phyloP scores from a whole-genome alignment of 768 basidiomycete genomes.

The Phylloporus scabripes region DNA sequence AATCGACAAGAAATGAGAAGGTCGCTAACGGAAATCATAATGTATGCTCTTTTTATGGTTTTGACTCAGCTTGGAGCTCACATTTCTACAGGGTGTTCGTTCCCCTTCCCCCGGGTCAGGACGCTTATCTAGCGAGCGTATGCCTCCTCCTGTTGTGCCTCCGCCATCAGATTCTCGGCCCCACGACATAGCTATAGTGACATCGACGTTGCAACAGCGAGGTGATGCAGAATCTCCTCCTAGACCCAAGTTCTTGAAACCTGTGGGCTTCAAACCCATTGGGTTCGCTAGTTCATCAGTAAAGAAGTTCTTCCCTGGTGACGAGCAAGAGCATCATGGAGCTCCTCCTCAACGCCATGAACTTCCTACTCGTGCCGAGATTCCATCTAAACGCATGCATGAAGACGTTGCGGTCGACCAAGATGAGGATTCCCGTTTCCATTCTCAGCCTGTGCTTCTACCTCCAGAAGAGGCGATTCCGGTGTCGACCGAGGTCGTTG shows the following conservation, averaged over 20 bases:
- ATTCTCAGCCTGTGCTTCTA: not conserved
- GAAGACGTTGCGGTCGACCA: conserved; percentile 19
- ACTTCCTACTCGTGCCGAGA: conserved; percentile 16
- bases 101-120: conserved; percentile 19
- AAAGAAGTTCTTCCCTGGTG: conserved; percentile 77
- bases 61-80: conserved; percentile 6
- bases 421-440: conserved; percentile 13
- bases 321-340: conserved; percentile 55
- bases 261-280: conserved; percentile 64
- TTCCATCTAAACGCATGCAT: conserved; percentile 26
- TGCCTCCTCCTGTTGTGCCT: conserved; percentile 31
- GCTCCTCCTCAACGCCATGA: conserved; percentile 16
- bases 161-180: conserved; percentile 11
- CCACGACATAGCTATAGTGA: conserved; percentile 7
- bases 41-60: conserved; percentile 13
- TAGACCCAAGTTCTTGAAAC: conserved; percentile 29
- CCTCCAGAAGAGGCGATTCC: conserved; percentile 10
- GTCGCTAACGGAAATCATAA: conserved; percentile 35
- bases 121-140: conserved; percentile 26
- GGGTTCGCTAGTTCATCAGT: conserved; percentile 48
- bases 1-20: conserved; percentile 33
- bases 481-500: conserved; percentile 1
- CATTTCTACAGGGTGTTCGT: conserved; percentile 13
- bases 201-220: conserved; percentile 13
- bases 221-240: conserved; percentile 15